Base-by-base conservation (phyloP, 345 rosid genomes). In the Anacardium occidentale region DNA sequence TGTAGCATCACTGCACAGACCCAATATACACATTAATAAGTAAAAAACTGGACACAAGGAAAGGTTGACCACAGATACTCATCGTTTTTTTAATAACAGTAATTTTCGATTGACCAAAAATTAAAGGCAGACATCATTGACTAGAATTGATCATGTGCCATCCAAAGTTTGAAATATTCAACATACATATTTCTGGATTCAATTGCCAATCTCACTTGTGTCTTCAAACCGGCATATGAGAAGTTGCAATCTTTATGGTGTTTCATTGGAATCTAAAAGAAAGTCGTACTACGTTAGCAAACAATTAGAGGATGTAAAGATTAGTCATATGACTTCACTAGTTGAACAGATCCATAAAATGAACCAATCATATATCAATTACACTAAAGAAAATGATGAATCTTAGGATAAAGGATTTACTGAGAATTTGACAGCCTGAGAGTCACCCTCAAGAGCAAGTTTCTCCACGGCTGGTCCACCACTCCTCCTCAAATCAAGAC, bases 381-480 rank as follows among this genome's bases (percentile, higher is more conserved):
- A 50, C 47, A 55, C 3, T 7, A 13, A 21, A 64, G 22, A 18
- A 55, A 11, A 37, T 9, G 42, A 65, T 1, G 62, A 56, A 45
- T 48, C 25, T 37, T 21, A 56, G 17, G n/a, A 24, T 78, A 74
- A 62, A 21, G 50, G 24, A 81, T 86, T 79, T 73, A 92, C 97
- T 71, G 90, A 85, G 75, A 94, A 92, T 77, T 78, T 90, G 22
- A 92, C 80, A 60, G 95, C 84, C 5, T 87, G 82, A 57, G 95
- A 81, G 83, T 92, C 87, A 83, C 98, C 98, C 82, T 87, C 97
- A 45, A 37, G 78, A 71, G 98, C 97, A 81, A 94, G 92, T 79
- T 92, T 86, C 87, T 94, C 97, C 53, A 94, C 75, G 79, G 97
- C 97, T 79, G 95, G 97, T 44, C 98, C 98, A 69, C 97, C 98